Evolutionary conservation across 139 green algal species (phyloP).

Genomic region (Tetraselmis striata): DNA sequence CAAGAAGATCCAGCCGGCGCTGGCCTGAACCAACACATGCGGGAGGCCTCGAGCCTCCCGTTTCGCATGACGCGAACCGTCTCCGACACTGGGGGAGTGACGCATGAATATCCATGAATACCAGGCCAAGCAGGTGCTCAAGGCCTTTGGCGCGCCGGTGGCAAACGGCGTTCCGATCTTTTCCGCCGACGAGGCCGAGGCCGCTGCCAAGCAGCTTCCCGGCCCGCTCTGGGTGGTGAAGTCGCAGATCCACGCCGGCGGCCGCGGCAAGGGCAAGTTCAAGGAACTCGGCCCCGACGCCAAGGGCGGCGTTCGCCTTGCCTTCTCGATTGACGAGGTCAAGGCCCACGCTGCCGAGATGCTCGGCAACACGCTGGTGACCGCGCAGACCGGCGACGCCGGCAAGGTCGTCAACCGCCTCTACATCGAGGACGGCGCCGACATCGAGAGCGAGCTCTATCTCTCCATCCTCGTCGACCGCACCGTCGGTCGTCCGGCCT

Average conservation of each 20-base stretch:
- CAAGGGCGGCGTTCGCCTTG: background rate
- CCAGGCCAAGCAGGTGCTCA: no score
- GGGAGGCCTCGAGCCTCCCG: no score
- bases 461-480: background rate
- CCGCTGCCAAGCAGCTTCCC: no score
- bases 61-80: no score
- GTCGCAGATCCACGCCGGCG: background rate
- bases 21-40: no score
- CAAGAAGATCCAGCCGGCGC: no score
- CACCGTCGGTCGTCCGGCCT: background rate
- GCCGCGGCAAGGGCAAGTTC: background rate
- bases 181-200: no score
- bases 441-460: background rate
- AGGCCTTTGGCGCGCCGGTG: no score
- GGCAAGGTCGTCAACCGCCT: background rate
- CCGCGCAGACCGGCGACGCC: background rate
- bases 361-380: background rate
- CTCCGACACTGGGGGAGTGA: no score
- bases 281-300: background rate
- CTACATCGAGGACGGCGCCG: background rate
- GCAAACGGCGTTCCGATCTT: no score
- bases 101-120: no score
- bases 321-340: background rate
- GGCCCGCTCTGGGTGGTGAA: no score
- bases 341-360: background rate